A percentile compares a stretch with the other conserved stretches of the same genome.
These are phyloP conservation scores for Calycina herbarum DNA, from an alignment of 2,329 filamentous ascomycete species.

Conservation along the genomic window DNA sequence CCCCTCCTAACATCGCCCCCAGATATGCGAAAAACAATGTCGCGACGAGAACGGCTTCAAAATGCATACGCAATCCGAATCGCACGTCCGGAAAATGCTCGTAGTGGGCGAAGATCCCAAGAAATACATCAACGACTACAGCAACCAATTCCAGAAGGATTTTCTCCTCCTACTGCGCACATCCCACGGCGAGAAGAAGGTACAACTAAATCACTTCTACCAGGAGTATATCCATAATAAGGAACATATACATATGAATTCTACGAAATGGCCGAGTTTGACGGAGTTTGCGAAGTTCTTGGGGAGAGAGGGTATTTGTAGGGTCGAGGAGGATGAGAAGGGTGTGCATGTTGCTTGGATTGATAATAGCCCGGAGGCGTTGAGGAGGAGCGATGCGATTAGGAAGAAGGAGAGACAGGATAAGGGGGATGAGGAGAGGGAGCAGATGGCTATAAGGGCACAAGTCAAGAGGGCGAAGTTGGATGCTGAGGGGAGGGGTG, in stretches of 20 bases:
- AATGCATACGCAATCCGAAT: slow-evolving; percentile 86
- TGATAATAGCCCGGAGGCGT: slow-evolving; percentile 84
- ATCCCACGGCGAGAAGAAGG: slow-evolving; percentile 84
- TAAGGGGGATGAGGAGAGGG: slow-evolving; percentile 85
- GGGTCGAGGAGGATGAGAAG: slow-evolving; percentile 87
- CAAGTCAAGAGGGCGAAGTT: slow-evolving; percentile 78
- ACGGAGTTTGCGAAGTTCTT: slow-evolving; percentile 89
- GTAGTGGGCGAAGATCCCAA: slow-evolving; percentile 84
- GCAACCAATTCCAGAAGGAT: slow-evolving; percentile 76
- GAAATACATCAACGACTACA: slow-evolving; percentile 80
- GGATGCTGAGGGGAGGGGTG: slow-evolving; percentile 50
- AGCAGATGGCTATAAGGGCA: slow-evolving; percentile 77
- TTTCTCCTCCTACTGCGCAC: slow-evolving; percentile 78
- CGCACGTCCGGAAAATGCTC: slow-evolving; percentile 86
- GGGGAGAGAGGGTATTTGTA: slow-evolving; percentile 81
- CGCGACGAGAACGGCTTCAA: slow-evolving; percentile 91
- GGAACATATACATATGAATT: slow-evolving; percentile 90
- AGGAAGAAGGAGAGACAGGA: slow-evolving; percentile 83
- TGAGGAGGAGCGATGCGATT: slow-evolving; percentile 77
- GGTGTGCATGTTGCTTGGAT: slow-evolving; percentile 87
- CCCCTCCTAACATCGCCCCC: too few relatives aligned
- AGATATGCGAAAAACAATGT: slow-evolving; percentile 74
- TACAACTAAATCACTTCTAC: slow-evolving; percentile 91
- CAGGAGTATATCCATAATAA: slow-evolving; percentile 89
- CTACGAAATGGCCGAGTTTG: slow-evolving; percentile 83